Evolutionary conservation across 2,329 filamentous ascomycete species (phyloP).

Genomic region (Cryphonectria parasitica): DNA sequence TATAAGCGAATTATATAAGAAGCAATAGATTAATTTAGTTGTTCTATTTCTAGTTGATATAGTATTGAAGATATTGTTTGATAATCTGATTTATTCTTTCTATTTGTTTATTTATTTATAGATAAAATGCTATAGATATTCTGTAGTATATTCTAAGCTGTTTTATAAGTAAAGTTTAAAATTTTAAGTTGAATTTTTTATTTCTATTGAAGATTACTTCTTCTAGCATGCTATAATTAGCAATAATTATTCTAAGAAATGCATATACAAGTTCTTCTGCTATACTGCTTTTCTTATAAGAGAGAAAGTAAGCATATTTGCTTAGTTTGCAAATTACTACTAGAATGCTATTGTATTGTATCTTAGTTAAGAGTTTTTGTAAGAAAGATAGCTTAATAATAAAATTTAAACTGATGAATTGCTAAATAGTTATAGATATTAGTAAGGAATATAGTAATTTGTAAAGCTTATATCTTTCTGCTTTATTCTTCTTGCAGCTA

Average conservation of each 20-base stretch:
- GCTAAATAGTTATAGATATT: not conserved
- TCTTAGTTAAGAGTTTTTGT: slow-evolving; percentile 10
- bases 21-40: slow-evolving; percentile 25
- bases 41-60: slow-evolving; percentile 26
- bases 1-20: not conserved
- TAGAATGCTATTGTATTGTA: not conserved
- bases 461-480: slow-evolving; percentile 16
- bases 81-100: slow-evolving; percentile 26
- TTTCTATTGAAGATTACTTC: not conserved
- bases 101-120: slow-evolving; percentile 27
- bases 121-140: slow-evolving; percentile 22
- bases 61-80: slow-evolving; percentile 21
- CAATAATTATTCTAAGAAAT: not conserved
- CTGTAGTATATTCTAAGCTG: slow-evolving; percentile 12
- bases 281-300: not conserved
- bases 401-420: slow-evolving; percentile 23
- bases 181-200: not conserved
- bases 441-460: not conserved
- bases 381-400: slow-evolving; percentile 16
- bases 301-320: slow-evolving; percentile 1
- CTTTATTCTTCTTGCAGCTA: not conserved
- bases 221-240: not conserved
- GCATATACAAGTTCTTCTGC: not conserved
- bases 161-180: slow-evolving; percentile 20
- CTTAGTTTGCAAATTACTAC: not conserved